A percentile compares a stretch with the other conserved stretches of the same genome.
phyloP scores from a whole-genome alignment of 805 yeast species.

The Yarrowia sp. region DNA sequence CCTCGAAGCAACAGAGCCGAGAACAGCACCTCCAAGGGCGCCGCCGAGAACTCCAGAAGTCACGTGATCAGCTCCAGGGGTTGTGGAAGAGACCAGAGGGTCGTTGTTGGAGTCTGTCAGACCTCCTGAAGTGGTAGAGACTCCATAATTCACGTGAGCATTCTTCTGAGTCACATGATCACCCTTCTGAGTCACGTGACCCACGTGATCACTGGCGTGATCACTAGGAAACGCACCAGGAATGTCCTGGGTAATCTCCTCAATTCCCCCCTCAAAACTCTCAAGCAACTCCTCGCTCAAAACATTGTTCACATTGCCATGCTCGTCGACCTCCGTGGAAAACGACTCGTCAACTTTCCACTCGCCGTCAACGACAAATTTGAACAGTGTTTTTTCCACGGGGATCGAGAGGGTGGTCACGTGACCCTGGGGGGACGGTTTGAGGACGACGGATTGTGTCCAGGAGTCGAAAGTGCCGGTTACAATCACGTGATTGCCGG shows the following conservation, averaged over 20 bases:
- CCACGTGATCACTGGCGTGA: too few relatives aligned
- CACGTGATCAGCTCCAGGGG: too few relatives aligned
- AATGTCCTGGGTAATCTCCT: slow-evolving; percentile 18
- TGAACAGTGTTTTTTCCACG: slow-evolving; percentile 42
- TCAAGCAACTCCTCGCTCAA: background rate
- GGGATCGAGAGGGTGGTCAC: slow-evolving; percentile 37
- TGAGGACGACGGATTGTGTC: slow-evolving; percentile 50
- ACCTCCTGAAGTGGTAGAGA: too few relatives aligned
- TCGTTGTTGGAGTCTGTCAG: too few relatives aligned
- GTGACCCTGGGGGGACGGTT: slow-evolving; percentile 43
- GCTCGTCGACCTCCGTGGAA: slow-evolving; percentile 30
- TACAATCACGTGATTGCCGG: slow-evolving; percentile 47
- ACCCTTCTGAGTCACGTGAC: too few relatives aligned
- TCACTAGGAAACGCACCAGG: slow-evolving; percentile 17
- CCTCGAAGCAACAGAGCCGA: too few relatives aligned
- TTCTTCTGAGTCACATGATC: too few relatives aligned
- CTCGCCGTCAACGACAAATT: slow-evolving; percentile 60
- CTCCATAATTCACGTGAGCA: too few relatives aligned
- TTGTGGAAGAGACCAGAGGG: too few relatives aligned
- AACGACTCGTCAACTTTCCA: slow-evolving; percentile 48
- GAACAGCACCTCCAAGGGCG: too few relatives aligned
- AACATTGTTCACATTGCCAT: slow-evolving; percentile 30
- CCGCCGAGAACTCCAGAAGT: too few relatives aligned
- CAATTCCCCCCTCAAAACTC: slow-evolving; percentile 13
- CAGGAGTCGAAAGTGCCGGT: slow-evolving; percentile 63